A percentile compares a stretch with the other conserved stretches of the same genome.
These are phyloP conservation scores for Bothriochloa decipiens DNA, from an alignment of 176 grass and related monocot genomes.

Conservation along the genomic window DNA sequence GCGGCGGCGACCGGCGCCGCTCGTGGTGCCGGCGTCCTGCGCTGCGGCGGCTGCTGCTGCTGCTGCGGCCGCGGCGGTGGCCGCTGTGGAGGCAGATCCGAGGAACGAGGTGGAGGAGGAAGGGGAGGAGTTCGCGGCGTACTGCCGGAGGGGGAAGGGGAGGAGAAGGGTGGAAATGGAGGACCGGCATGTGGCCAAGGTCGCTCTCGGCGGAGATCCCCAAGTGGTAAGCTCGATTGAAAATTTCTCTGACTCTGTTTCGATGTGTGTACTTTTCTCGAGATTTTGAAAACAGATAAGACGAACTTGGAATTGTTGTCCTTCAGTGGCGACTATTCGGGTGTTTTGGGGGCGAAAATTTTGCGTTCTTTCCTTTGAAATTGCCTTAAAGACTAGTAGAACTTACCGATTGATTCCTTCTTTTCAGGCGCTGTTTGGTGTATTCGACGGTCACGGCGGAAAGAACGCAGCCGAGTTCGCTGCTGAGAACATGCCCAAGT, in stretches of 20 bases:
- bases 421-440: constrained; percentile 84
- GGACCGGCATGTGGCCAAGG: constrained; percentile 77
- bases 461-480: constrained; percentile 87
- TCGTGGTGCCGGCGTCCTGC: constrained; percentile 57
- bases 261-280: neutral
- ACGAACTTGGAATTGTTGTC: neutral
- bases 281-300: neutral
- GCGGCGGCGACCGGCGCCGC: constrained; percentile 78
- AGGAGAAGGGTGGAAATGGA: constrained; percentile 90
- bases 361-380: neutral
- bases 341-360: neutral
- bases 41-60: neutral
- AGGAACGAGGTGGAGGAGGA: constrained; percentile 74
- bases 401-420: neutral
- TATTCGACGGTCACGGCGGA: constrained; percentile 93
- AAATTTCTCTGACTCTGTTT: neutral
- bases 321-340: neutral
- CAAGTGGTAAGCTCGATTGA: constrained; percentile 56
- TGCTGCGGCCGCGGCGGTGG: constrained; percentile 32
- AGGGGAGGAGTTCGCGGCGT: constrained; percentile 70
- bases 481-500: constrained; percentile 73
- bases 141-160: constrained; percentile 84
- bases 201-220: constrained; percentile 69
- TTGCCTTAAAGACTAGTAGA: too few relatives aligned
- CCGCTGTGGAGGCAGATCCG: constrained; percentile 57